Evolutionary conservation across 169 alveolate genomes (phyloP).

Genomic region (Eimeria maxima): DNA sequence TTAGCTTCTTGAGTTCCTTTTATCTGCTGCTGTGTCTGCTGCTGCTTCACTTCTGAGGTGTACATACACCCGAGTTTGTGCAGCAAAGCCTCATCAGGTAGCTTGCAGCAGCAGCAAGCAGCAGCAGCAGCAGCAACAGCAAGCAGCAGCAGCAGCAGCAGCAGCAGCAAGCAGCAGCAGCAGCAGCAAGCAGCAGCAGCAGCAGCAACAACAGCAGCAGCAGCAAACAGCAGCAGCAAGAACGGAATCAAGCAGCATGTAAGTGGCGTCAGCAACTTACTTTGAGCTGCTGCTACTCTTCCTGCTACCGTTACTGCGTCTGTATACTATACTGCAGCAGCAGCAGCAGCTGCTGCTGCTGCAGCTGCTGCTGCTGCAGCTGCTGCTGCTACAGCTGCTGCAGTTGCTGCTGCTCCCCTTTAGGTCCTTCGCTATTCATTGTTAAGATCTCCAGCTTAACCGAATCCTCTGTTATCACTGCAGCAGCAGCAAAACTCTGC

Average conservation of each 20-base stretch:
- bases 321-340: neutral
- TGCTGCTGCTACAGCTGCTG: too few relatives aligned
- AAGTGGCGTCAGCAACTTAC: neutral
- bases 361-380: too few relatives aligned
- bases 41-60: neutral
- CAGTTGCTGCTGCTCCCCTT: neutral
- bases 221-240: neutral
- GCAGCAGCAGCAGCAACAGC: too few relatives aligned
- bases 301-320: neutral
- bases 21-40: neutral
- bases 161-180: too few relatives aligned
- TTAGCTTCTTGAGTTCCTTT: neutral
- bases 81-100: neutral
- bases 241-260: neutral
- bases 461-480: neutral
- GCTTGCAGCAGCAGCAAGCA: too few relatives aligned
- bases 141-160: too few relatives aligned
- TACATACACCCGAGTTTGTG: neutral
- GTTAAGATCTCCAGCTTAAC: neutral
- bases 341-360: too few relatives aligned
- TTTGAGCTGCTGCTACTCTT: constrained; percentile 9
- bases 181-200: too few relatives aligned
- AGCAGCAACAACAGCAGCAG: constrained; percentile 24
- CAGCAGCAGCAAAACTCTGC: constrained; percentile 40
- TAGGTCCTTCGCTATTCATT: neutral